Conservation (phyloP, 805 yeast species). For the Wickerhamiella dianesei region DNA sequence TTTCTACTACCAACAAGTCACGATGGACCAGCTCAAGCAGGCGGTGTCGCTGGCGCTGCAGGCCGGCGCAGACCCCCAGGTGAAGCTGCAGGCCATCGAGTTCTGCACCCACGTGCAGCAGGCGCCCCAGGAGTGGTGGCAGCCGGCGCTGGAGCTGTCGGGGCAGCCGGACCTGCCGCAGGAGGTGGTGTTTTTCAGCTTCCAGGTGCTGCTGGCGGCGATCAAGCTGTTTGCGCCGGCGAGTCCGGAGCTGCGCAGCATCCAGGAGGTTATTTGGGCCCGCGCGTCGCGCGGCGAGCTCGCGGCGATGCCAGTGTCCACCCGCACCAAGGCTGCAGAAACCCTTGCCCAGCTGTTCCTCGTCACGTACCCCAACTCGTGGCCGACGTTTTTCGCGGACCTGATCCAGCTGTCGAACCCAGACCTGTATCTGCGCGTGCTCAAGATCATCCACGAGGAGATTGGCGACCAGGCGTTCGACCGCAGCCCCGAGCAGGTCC, state of each 20-base stretch:
- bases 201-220: conserved; percentile 51
- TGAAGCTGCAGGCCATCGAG: conserved; percentile 41
- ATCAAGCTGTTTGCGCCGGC: conserved; percentile 33
- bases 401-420: conserved; percentile 26
- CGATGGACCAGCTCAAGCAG: conserved; percentile 54
- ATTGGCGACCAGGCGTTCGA: conserved; percentile 83
- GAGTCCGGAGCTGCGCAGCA: conserved; percentile 27
- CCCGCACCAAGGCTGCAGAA: conserved; percentile 47
- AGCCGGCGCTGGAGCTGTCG: conserved; percentile 31
- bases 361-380: conserved; percentile 33
- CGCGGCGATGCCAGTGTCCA: conserved; percentile 28
- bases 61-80: conserved; percentile 45
- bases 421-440: conserved; percentile 64
- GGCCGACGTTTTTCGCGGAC: conserved; percentile 41
- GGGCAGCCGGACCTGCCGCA: conserved; percentile 30
- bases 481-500: conserved; percentile 44
- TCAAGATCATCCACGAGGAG: conserved; percentile 70
- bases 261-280: conserved; percentile 38
- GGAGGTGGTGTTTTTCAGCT: conserved; percentile 49
- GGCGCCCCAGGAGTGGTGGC: conserved; percentile 35
- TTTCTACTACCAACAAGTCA: not conserved
- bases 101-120: conserved; percentile 32
- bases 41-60: conserved; percentile 76
- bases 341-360: conserved; percentile 40
- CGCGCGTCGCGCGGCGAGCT: conserved; percentile 24